Base-by-base conservation (phyloP, 1,284 basidiomycete genomes). In the Rhodotorula sp. region DNA sequence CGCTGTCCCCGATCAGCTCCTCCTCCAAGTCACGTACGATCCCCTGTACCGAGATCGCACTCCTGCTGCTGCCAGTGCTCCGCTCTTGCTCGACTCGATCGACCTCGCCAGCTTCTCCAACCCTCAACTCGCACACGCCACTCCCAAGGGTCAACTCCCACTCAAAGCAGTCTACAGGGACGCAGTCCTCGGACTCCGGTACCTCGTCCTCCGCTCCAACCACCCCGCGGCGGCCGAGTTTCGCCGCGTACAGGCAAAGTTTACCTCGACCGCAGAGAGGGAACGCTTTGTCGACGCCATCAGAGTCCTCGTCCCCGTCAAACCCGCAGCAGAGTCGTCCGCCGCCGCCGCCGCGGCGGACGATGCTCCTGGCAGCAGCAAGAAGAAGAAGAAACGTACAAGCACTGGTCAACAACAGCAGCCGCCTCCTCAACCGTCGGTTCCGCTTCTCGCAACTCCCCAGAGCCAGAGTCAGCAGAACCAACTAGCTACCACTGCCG, bases 131-230 rank as follows among this genome's bases (percentile, higher is more conserved):
- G 55, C 62, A 5, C 24, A 48, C 14, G 62, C 30, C 2, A 67
- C 62, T 6, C 69, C 69, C 3, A 5, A 18, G 0, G 63, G 67
- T 45, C 66, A 71, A 44, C 48, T 71, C 17, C 69, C 69, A 12
- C 66, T 71, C 60, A 71, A 71, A 45, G 66, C 62, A 0, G 69
- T 71, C 26, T 71, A 64, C 66, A 57, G 64, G 12, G 66, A 67
- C 42, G 66, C 66, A 6, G 60, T 62, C 22, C 53, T 71, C 48
- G 69, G 66, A 1, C 4, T 71, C 30, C n/a, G 69, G 29, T 71
- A 71, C 56, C n/a, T 71, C 44, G 20, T 37, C 30, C 60, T 62
- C 6, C 22, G 29, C 22, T n/a, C n/a, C n/a, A 44, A 42, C 56
- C 37, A 14, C 20, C 33, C 56, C 14, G 26, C 24, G 29, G 30